Conservation (phyloP, 2,329 filamentous ascomycete genomes). For the Scleromitrula shiraiana region DNA sequence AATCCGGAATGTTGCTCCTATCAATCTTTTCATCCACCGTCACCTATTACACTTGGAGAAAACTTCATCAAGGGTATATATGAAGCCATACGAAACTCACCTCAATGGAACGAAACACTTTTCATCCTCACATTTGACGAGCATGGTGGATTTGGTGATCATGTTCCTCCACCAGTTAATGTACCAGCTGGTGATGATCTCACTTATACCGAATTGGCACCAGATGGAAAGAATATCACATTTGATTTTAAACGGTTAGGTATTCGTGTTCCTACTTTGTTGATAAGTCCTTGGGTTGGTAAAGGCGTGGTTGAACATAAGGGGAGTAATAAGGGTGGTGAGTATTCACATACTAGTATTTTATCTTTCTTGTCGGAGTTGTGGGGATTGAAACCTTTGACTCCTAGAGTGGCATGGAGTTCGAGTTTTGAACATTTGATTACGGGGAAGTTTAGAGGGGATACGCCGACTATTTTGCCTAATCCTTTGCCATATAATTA, state of each 20-base stretch:
- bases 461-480: constrained; percentile 20
- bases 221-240: constrained; percentile 31
- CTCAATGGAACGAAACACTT: constrained; percentile 40
- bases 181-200: constrained; percentile 33
- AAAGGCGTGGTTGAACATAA: constrained; percentile 35
- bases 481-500: constrained; percentile 17
- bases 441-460: constrained; percentile 16
- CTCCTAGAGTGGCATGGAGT: constrained; percentile 17
- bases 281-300: constrained; percentile 38
- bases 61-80: constrained; percentile 39
- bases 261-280: constrained; percentile 36
- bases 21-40: constrained; percentile 39
- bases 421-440: constrained; percentile 25
- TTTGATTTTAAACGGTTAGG: constrained; percentile 36
- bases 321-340: constrained; percentile 31
- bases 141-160: constrained; percentile 40
- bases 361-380: constrained; percentile 36
- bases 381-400: constrained; percentile 30
- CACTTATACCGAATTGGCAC: constrained; percentile 31
- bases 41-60: constrained; percentile 37
- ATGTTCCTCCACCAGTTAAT: constrained; percentile 35
- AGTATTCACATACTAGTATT: constrained; percentile 39
- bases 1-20: constrained; percentile 44
- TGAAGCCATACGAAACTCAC: constrained; percentile 35
- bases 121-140: constrained; percentile 42